Percentiles rank a stretch among this genome's conserved stretches.
Conservation (phyloP, 768 basidiomycete genomes). For the Phylloporus sp. region DNA sequence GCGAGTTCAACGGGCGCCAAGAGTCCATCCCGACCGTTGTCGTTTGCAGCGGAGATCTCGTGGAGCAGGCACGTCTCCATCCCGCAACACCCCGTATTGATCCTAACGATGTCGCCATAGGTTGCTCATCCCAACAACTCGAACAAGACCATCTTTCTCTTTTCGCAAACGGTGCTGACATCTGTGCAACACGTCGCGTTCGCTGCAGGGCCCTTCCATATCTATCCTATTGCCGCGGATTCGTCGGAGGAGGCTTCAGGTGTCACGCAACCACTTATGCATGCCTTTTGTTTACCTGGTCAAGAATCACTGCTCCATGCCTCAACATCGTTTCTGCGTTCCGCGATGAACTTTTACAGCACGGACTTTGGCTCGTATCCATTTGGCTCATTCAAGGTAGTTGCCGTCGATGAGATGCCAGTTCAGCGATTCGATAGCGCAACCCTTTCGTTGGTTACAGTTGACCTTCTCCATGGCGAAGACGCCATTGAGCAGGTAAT, state of each 20-base stretch:
- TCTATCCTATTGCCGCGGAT: constrained; percentile 65
- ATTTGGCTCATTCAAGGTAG: constrained; percentile 89
- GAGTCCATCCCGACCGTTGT: constrained; percentile 79
- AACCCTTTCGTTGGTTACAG: constrained; percentile 72
- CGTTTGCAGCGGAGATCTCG: constrained; percentile 89
- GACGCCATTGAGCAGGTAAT: constrained; percentile 91
- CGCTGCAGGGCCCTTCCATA: constrained; percentile 91
- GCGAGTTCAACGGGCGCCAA: constrained; percentile 44
- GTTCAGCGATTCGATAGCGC: constrained; percentile 81
- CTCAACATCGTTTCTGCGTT: constrained; percentile 73
- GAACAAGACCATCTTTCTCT: constrained; percentile 92
- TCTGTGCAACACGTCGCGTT: constrained; percentile 97
- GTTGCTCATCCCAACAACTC: constrained; percentile 92
- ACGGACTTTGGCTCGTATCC: constrained; percentile 95
- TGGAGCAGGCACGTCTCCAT: constrained; percentile 71
- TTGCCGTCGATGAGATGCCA: constrained; percentile 89
- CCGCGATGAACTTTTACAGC: constrained; percentile 89
- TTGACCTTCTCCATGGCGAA: constrained; percentile 82
- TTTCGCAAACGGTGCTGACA: constrained; percentile 79
- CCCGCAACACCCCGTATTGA: constrained; percentile 2
- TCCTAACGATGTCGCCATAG: constrained; percentile 36
- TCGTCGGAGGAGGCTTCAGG: constrained; percentile 58
- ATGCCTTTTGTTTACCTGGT: constrained; percentile 92
- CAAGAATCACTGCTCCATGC: constrained; percentile 67
- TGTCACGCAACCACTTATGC: constrained; percentile 69